Evolutionary conservation across 2,329 filamentous ascomycete genomes (phyloP), one percentile per base, ranked within the genome.

Genomic region (Colletotrichum lupini): DNA sequence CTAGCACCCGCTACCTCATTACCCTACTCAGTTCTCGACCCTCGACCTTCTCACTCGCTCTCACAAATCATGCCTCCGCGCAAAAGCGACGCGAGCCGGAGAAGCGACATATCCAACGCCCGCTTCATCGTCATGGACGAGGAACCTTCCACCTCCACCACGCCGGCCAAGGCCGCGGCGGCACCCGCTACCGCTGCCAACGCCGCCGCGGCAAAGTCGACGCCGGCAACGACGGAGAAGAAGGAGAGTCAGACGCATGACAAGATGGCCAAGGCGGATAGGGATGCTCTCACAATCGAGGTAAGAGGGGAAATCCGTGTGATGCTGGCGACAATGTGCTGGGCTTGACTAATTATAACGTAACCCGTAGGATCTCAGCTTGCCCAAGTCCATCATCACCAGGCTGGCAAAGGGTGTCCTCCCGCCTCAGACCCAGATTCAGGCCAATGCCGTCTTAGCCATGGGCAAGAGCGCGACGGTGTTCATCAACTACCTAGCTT

Each of bases 391-490:
- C 7, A 95, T 96, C 83, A 92, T 96, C 76, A 93, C 93, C 66
- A 88, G 94, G 67, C 87, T 97, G 42, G 93, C 93, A 53, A 96
- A 96, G 84, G 92, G 93, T 53, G 93, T 94, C 6, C 85, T 97
- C 5, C 94, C 94, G 1, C 88, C 93, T 6, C 95, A 95, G 80
- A 95, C 94, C 5, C 93, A 95, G 82, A 94, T 96, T 61, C 93
- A 96, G 81, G 94, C 92, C 79, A 95, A 95, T 84, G 94, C 94
- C 55, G 89, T 95, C 67, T 83, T 94, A 64, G 94, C 94, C 11
- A 88, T 97, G 85, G 93, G 90, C 76, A 95, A 95, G 83, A 93
- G 93, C 82, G 92, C 94, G 8, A 95, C 93, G 1, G 92, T 97
- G 0, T 97, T 97, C 79, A 92, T 97, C 77, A 96, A 91, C 83